These are phyloP conservation scores for Spraguea lophii DNA, from an alignment of 371 early-diverging fungal genomes.

Conservation along the genomic window DNA sequence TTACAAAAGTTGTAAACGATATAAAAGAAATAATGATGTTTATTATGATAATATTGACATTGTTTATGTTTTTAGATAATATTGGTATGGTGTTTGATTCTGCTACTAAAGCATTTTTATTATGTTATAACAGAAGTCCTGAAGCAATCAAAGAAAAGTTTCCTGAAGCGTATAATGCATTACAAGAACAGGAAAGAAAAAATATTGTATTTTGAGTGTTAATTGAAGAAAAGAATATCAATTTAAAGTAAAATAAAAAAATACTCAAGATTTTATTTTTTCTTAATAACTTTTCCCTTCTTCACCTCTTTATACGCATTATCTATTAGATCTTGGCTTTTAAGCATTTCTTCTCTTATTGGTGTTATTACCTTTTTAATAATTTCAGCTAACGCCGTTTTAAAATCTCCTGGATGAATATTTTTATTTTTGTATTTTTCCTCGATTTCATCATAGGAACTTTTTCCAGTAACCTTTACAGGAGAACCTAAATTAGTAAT, in stretches of 20 bases:
- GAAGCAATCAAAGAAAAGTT: background rate
- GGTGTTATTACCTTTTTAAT: slow-evolving; percentile 72
- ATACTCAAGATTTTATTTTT: no score
- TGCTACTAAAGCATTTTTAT: background rate
- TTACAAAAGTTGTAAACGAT: background rate
- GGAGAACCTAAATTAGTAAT: slow-evolving; percentile 47
- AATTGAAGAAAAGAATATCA: no score
- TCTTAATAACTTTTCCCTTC: no score
- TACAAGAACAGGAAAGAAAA: background rate
- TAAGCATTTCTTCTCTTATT: slow-evolving; percentile 62
- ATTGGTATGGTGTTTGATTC: background rate
- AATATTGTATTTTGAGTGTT: background rate
- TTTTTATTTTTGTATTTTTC: slow-evolving; percentile 61
- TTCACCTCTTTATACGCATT: no score
- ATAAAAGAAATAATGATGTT: background rate
- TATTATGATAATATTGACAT: background rate
- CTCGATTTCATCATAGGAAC: slow-evolving; percentile 55
- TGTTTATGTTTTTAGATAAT: background rate
- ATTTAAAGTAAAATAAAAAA: no score
- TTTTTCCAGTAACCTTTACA: slow-evolving; percentile 61
- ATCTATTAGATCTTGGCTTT: no score
- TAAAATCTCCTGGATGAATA: slow-evolving; percentile 88
- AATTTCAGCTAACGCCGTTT: slow-evolving; percentile 60
- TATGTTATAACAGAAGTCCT: background rate
- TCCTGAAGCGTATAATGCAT: background rate